Conservation (phyloP, 805 yeast species). For the Yarrowia sp. region DNA sequence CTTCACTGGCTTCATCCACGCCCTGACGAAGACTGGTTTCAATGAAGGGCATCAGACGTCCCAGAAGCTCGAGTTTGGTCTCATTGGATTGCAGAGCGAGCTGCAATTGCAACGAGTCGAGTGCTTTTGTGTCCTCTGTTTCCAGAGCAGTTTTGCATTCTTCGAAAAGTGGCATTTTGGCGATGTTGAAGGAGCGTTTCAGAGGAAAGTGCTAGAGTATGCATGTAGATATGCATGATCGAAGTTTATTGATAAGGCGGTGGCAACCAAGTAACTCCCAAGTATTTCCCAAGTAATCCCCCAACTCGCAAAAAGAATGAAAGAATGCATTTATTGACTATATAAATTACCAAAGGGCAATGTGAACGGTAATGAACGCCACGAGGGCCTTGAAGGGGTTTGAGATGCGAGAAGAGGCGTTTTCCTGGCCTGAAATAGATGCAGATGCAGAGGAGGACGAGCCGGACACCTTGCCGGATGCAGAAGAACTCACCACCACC, state of each 20-base stretch:
- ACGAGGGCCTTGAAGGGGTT: neutral
- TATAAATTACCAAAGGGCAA: no score
- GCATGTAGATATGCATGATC: neutral
- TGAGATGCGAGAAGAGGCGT: neutral
- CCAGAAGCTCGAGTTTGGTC: neutral
- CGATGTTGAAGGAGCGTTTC: neutral
- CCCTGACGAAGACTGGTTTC: neutral
- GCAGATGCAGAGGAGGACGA: neutral
- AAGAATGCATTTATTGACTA: neutral
- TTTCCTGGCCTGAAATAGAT: neutral
- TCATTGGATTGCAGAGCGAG: slow-evolving; percentile 7
- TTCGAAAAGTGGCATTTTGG: neutral
- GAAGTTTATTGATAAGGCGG: neutral
- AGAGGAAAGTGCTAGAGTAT: no score
- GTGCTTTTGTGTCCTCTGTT: neutral
- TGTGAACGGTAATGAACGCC: no score
- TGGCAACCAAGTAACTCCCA: no score
- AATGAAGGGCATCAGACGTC: neutral
- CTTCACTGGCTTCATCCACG: neutral
- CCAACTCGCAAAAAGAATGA: no score
- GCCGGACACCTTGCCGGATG: neutral
- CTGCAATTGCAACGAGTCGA: slow-evolving; percentile 8
- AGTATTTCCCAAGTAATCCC: neutral
- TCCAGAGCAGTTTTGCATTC: slow-evolving; percentile 12
- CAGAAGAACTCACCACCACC: neutral